Conservation (phyloP, 805 yeast genomes). For the Sungouiozyma ichnusensis region DNA sequence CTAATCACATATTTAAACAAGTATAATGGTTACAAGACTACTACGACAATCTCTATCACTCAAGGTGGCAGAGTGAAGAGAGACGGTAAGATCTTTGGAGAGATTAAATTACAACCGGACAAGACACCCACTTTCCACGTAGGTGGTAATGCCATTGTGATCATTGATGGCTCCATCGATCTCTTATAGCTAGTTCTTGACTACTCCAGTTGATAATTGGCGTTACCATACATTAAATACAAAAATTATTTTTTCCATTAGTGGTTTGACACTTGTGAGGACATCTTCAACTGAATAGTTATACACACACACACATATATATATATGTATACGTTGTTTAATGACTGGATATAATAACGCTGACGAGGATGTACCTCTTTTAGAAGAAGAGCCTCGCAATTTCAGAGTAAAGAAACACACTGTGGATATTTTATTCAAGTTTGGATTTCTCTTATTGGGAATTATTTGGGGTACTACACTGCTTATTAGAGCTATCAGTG, state of each 20-base stretch:
- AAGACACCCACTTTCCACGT: conserved; percentile 20
- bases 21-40: conserved; percentile 10
- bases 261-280: no score
- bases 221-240: background rate
- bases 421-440: conserved; percentile 7
- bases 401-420: background rate
- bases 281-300: no score
- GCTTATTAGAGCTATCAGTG: conserved; percentile 9
- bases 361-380: conserved; percentile 6
- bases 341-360: background rate
- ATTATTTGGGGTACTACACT: conserved; percentile 20
- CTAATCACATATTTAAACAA: conserved; percentile 24
- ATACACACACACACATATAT: no score
- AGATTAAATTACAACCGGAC: conserved; percentile 8
- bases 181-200: background rate
- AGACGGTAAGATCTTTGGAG: conserved; percentile 29
- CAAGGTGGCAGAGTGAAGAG: conserved; percentile 35
- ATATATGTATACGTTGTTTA: background rate
- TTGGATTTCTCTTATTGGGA: conserved; percentile 10
- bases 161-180: conserved; percentile 27
- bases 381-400: conserved; percentile 8
- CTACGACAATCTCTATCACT: conserved; percentile 18
- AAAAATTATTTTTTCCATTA: no score
- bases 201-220: background rate
- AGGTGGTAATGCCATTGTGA: conserved; percentile 34